A percentile compares a stretch with the other conserved stretches of the same genome.
phyloP scores from a whole-genome alignment of 257 asterid genomes.

The Solanum peruvianum region DNA sequence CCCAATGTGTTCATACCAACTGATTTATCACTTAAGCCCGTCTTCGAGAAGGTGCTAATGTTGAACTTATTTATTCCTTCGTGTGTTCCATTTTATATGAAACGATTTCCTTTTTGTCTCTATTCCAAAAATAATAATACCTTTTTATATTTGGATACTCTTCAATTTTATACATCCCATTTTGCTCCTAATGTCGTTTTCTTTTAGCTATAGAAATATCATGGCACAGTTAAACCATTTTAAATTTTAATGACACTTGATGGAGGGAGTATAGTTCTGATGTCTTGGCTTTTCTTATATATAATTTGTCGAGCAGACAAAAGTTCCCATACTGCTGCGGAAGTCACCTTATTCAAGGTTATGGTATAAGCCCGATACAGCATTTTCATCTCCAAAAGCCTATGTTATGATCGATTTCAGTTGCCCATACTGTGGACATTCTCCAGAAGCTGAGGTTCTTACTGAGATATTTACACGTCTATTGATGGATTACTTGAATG shows the following conservation, averaged over 20 bases:
- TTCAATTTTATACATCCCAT: background rate
- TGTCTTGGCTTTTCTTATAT: conserved; percentile 12
- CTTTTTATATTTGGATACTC: background rate
- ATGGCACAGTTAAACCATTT: background rate
- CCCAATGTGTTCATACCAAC: conserved; percentile 87
- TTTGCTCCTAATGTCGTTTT: background rate
- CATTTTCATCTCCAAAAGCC: conserved; percentile 85
- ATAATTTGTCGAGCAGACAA: conserved; percentile 38
- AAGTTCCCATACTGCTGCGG: conserved; percentile 58
- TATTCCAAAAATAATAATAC: background rate
- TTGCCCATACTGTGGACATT: conserved; percentile 77
- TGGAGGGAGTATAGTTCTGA: background rate
- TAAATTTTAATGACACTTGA: background rate
- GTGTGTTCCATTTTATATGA: background rate
- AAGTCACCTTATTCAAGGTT: conserved; percentile 73
- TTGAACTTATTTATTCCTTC: background rate
- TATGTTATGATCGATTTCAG: conserved; percentile 73
- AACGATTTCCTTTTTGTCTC: background rate
- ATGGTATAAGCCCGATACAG: conserved; percentile 92
- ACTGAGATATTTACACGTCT: conserved; percentile 77
- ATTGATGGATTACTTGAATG: conserved; percentile 91
- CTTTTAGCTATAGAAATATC: background rate
- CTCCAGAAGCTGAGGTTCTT: conserved; percentile 81
- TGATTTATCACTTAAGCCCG: conserved; percentile 70
- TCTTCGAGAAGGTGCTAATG: conserved; percentile 40